Evolutionary conservation across 805 yeast genomes (phyloP), one percentile per base, ranked within the genome.

Genomic region (Wickerhamiella occidentalis): DNA sequence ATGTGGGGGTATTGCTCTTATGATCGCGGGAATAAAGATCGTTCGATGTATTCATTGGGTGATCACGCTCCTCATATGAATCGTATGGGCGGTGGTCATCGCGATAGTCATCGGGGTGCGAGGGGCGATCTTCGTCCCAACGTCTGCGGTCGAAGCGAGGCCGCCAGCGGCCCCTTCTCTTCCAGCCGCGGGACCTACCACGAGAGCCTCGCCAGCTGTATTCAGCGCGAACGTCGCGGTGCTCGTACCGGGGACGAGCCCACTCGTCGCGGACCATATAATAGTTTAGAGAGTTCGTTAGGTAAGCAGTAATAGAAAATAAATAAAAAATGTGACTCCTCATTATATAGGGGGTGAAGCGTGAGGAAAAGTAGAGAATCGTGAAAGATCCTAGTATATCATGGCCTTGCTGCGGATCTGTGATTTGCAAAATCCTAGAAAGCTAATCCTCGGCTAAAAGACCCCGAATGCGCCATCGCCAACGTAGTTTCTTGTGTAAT

Each of bases 391-490:
- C n/a, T n/a, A n/a, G n/a, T n/a, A 23, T 5, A 23, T 23, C 8
- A 8, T 8, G 8, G 8, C 26, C 8, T 23, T 23, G 8, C 8
- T 23, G 5, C 8, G 5, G 26, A 23, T 23, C 8, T 23, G 26
- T 23, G 26, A 5, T 23, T 8, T 23, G 26, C 26, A 23, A 23
- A 23, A 23, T n/a, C n/a, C n/a, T n/a, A 23, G 26, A 23, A n/a
- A 12, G 33, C 45, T 45, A 15, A 9, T 22, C 21, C 18, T 46
- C 44, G 1, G 73, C 75, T 12, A 74, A 37, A 11, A 75, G 56
- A 1, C 78, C 78, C 45, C 62, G 65, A 9, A 70, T 54, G 48
- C 77, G 60, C 78, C 79, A 75, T 55, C 77, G 64, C 77, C 77
- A 73, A 51, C 76, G 64, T 17, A 75, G 56, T 54, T 68, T 72